These are phyloP conservation scores for Penicillium flavigenum DNA, from an alignment of 495 filamentous ascomycete species.

Conservation along the genomic window DNA sequence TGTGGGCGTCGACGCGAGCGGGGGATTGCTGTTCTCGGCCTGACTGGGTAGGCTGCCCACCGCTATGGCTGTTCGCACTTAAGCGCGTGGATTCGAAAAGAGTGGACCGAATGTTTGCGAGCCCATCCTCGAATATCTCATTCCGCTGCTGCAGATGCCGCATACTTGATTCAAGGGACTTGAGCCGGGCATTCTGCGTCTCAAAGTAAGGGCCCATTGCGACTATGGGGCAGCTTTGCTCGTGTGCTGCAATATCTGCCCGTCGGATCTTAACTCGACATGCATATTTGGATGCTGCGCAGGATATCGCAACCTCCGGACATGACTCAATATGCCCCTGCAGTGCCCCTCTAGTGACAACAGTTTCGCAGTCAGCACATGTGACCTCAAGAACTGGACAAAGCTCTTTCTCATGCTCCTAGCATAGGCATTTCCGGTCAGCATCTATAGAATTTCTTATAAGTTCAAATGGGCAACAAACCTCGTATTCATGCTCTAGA, in stretches of 20 bases:
- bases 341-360: slow-evolving; percentile 49
- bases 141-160: slow-evolving; percentile 57
- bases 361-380: slow-evolving; percentile 55
- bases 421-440: slow-evolving; percentile 1
- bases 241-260: slow-evolving; percentile 51
- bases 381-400: slow-evolving; percentile 50
- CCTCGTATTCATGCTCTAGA: slow-evolving; percentile 59
- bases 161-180: slow-evolving; percentile 56
- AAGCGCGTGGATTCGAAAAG: slow-evolving; percentile 38
- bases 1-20: slow-evolving; percentile 1
- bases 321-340: slow-evolving; percentile 53
- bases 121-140: slow-evolving; percentile 56
- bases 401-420: slow-evolving; percentile 49
- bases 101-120: slow-evolving; percentile 48
- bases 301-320: slow-evolving; percentile 52
- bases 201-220: slow-evolving; percentile 59
- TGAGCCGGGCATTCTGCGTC: slow-evolving; percentile 55
- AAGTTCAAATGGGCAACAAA: slow-evolving; percentile 26
- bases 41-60: slow-evolving; percentile 6
- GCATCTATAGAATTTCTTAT: neutral
- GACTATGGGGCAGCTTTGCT: slow-evolving; percentile 55
- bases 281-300: slow-evolving; percentile 56
- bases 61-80: neutral
- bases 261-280: slow-evolving; percentile 55
- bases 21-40: slow-evolving; percentile 10